Conservation (phyloP, 768 basidiomycete genomes). For the Lyophyllum shimeji region DNA sequence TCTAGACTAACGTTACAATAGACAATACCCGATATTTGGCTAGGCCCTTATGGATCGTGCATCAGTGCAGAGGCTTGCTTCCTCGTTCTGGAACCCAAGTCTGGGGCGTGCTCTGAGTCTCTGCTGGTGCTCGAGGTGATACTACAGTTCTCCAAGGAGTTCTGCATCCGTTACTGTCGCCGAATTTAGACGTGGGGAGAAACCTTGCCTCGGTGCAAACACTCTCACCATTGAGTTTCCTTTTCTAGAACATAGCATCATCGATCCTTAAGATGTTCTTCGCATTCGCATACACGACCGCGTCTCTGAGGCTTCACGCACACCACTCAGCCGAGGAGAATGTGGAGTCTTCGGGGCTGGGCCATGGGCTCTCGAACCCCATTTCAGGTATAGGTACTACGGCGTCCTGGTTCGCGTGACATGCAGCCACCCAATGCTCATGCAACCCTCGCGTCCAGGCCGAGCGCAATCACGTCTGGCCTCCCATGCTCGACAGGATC, state of each 20-base stretch:
- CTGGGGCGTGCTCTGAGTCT: no score
- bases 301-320: neutral
- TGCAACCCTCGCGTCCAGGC: neutral
- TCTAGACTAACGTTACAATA: neutral
- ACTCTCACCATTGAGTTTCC: neutral
- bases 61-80: no score
- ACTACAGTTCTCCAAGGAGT: no score
- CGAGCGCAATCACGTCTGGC: neutral
- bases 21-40: no score
- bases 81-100: no score
- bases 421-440: no score
- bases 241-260: neutral
- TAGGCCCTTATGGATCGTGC: no score
- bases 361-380: neutral
- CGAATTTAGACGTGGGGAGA: neutral
- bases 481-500: neutral
- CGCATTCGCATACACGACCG: neutral
- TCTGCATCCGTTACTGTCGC: neutral
- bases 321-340: neutral
- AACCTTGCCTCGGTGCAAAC: neutral
- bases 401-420: neutral
- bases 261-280: neutral
- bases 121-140: no score
- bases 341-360: no score
- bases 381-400: neutral